A percentile compares a stretch with the other conserved stretches of the same genome.
phyloP scores from a whole-genome alignment of 768 basidiomycete genomes.

The Lactifluus piperatus region DNA sequence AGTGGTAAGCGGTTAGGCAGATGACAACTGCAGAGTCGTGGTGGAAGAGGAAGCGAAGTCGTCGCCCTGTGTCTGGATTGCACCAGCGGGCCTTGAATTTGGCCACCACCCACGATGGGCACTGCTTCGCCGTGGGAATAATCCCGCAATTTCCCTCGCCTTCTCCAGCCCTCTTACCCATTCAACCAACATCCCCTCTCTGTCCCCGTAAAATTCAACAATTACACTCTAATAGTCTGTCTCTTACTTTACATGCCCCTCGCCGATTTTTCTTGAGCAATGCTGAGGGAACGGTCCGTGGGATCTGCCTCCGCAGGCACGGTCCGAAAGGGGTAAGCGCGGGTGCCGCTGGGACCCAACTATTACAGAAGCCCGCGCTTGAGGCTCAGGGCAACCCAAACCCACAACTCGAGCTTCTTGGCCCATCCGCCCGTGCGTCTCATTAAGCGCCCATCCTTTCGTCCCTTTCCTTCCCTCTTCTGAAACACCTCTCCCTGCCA shows the following conservation, averaged over 20 bases:
- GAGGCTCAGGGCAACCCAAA: conserved; percentile 16
- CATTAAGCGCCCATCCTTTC: conserved; percentile 7
- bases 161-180: conserved; percentile 1
- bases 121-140: conserved; percentile 19
- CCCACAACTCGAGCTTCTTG: conserved; percentile 1
- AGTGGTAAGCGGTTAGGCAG: not conserved
- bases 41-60: conserved; percentile 18
- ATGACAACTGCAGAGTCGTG: conserved; percentile 8
- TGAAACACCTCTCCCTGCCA: not conserved
- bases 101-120: conserved; percentile 22
- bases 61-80: conserved; percentile 18
- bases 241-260: not conserved
- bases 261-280: conserved; percentile 16
- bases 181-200: not conserved
- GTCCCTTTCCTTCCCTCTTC: not conserved
- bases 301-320: conserved; percentile 19
- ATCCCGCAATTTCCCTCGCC: conserved; percentile 16
- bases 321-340: conserved; percentile 15
- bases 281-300: not conserved
- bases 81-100: conserved; percentile 21
- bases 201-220: not conserved
- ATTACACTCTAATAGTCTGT: not conserved
- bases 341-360: conserved; percentile 19
- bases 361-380: conserved; percentile 18
- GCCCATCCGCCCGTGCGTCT: conserved; percentile 3